Conservation (phyloP, 208 protist species). For the Histomonas meleagridis region DNA sequence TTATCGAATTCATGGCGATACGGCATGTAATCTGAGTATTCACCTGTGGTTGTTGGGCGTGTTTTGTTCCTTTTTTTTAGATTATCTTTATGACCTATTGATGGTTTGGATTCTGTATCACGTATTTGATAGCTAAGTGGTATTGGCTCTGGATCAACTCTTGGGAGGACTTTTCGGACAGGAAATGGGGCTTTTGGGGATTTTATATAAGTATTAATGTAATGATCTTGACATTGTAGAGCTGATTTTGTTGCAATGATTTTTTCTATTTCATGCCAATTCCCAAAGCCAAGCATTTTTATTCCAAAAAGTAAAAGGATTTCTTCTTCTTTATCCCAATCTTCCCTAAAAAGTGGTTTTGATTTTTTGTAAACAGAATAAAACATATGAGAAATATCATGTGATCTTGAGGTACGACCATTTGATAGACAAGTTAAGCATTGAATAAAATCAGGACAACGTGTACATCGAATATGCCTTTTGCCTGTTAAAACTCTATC, state of each 20-base stretch:
- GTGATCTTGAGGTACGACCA: neutral
- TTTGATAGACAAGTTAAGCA: neutral
- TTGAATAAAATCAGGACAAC: neutral
- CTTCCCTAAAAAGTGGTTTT: neutral
- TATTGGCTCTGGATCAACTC: neutral
- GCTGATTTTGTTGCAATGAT: neutral
- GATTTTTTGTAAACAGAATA: neutral
- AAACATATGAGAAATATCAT: neutral
- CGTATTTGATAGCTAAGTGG: neutral
- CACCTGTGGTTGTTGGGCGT: neutral
- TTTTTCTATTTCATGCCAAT: neutral
- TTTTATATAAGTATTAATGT: neutral
- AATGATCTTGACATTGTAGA: neutral
- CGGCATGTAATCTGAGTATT: neutral
- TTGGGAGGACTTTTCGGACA: neutral
- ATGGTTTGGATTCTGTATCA: neutral
- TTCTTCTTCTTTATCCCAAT: neutral
- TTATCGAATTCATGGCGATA: neutral
- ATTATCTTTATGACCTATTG: neutral
- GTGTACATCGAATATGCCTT: neutral
- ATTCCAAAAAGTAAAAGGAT: neutral
- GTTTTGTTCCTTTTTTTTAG: neutral
- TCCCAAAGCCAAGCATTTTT: neutral
- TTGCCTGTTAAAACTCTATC: neutral
- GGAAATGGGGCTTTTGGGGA: neutral